These are phyloP conservation scores for Saccharomycopsis schoenii DNA, from an alignment of 805 yeast genomes.

Conservation along the genomic window DNA sequence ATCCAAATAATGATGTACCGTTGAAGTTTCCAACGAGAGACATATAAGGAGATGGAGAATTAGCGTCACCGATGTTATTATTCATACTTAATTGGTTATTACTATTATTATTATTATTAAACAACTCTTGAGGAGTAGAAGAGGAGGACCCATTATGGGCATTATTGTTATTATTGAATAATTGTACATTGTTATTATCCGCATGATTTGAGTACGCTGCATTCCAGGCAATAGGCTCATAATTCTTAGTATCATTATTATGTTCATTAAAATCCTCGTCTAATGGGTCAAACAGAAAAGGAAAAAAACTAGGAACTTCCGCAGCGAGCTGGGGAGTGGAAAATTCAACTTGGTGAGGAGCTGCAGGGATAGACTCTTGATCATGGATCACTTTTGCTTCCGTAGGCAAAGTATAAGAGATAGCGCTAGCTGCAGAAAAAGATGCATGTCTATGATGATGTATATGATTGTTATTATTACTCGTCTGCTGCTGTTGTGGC, in stretches of 20 bases:
- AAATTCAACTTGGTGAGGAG: constrained; percentile 66
- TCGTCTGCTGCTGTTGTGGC: constrained; percentile 13
- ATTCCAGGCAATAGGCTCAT: not conserved
- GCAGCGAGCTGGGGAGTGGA: constrained; percentile 71
- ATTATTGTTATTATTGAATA: not conserved
- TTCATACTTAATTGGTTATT: not conserved
- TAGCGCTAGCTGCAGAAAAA: constrained; percentile 54
- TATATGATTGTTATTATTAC: not conserved
- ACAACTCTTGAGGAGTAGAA: not conserved
- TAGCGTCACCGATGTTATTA: not conserved
- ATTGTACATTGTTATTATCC: not conserved
- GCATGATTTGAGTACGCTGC: not conserved
- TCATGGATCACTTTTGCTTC: constrained; percentile 31
- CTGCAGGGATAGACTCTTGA: constrained; percentile 26
- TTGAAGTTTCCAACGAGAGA: not conserved
- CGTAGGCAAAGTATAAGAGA: constrained; percentile 45
- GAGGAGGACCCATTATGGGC: not conserved
- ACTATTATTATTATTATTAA: not conserved
- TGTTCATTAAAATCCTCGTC: not conserved
- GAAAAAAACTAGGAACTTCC: constrained; percentile 8
- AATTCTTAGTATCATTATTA: not conserved
- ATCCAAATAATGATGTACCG: not conserved
- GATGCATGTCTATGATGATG: constrained; percentile 38
- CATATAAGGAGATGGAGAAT: not conserved
- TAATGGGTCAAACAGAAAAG: not conserved